Evolutionary conservation across 108 stramenopile species (phyloP).

Genomic region (Fragilaria radians): DNA sequence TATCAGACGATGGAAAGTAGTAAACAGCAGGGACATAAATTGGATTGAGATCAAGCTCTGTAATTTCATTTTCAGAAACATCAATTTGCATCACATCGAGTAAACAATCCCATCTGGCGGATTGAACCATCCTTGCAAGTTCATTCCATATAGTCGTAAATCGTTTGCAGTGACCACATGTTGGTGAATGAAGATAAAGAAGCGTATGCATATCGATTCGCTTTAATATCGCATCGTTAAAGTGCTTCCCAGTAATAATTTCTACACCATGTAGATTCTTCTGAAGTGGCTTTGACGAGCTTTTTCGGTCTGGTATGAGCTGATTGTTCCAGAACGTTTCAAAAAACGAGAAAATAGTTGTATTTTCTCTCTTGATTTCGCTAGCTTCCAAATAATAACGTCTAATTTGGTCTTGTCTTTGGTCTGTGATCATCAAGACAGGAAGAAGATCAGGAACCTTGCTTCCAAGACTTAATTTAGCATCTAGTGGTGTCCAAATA

Average conservation of each 20-base stretch:
- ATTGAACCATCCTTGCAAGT: constrained; percentile 37
- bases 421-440: constrained; percentile 44
- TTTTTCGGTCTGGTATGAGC: constrained; percentile 11
- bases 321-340: constrained; percentile 23
- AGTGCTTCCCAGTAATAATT: constrained; percentile 32
- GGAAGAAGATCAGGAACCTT: constrained; percentile 27
- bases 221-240: constrained; percentile 33
- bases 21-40: constrained; percentile 39
- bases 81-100: constrained; percentile 50
- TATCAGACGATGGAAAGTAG: constrained; percentile 34
- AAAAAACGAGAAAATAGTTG: constrained; percentile 27
- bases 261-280: constrained; percentile 19
- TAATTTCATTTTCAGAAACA: constrained; percentile 44
- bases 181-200: constrained; percentile 40
- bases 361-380: constrained; percentile 5
- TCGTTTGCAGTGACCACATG: constrained; percentile 79
- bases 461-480: constrained; percentile 5
- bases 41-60: constrained; percentile 21
- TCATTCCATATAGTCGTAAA: constrained; percentile 61
- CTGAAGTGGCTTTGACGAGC: not conserved
- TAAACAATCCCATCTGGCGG: constrained; percentile 39
- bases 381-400: constrained; percentile 36
- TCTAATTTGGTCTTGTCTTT: constrained; percentile 12
- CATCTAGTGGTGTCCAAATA: constrained; percentile 59
- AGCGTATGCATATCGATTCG: constrained; percentile 40